A percentile compares a stretch with the other conserved stretches of the same genome.
Evolutionary conservation across 768 basidiomycete genomes (phyloP).

Genomic region (Calocybe indica): DNA sequence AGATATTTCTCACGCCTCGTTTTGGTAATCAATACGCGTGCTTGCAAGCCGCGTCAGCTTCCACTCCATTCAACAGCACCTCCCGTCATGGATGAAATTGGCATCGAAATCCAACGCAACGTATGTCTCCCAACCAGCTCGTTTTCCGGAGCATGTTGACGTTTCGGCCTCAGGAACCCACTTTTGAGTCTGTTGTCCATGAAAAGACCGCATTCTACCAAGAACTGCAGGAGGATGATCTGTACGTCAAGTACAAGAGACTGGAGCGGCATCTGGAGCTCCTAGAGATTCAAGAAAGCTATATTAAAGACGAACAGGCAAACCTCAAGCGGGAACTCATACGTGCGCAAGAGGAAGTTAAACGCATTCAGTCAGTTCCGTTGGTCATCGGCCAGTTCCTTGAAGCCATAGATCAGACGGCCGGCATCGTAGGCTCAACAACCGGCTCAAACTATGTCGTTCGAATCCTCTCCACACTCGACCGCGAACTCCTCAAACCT

Average conservation of each 20-base stretch:
- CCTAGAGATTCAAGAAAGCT: constrained; percentile 90
- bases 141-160: constrained; percentile 1
- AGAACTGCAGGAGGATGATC: constrained; percentile 86
- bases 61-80: constrained; percentile 12
- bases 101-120: constrained; percentile 78
- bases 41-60: constrained; percentile 47
- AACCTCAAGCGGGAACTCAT: constrained; percentile 97
- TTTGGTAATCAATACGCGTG: constrained; percentile 25
- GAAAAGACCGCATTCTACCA: constrained; percentile 87
- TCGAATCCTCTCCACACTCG: constrained; percentile 92
- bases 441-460: constrained; percentile 99
- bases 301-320: constrained; percentile 98
- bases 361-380: constrained; percentile 97
- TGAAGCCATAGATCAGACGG: constrained; percentile 96
- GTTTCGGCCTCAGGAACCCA: constrained; percentile 61
- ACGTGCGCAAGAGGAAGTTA: constrained; percentile 98
- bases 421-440: constrained; percentile 95
- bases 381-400: constrained; percentile 99
- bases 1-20: constrained; percentile 30
- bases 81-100: constrained; percentile 77
- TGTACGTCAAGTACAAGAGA: constrained; percentile 97
- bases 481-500: constrained; percentile 95
- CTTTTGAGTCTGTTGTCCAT: constrained; percentile 80
- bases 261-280: constrained; percentile 93
- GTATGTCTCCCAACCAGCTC: constrained; percentile 30